Evolutionary conservation across 1,139 yeast genomes (phyloP).

Genomic region (Chernovozyma sophiae-reginae): DNA sequence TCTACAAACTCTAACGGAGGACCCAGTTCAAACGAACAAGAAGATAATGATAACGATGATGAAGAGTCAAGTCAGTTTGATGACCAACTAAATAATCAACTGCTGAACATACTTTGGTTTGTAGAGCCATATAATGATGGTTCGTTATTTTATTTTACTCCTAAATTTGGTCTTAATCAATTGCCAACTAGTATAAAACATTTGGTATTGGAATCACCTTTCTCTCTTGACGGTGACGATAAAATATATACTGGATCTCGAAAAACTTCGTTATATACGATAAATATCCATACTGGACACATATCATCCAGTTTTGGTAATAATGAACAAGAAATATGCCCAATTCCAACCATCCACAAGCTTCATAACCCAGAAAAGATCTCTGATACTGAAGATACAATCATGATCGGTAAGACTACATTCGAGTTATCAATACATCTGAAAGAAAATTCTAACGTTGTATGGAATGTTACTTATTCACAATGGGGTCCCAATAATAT

Average conservation of each 20-base stretch:
- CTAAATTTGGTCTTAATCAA: slow-evolving; percentile 69
- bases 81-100: slow-evolving; percentile 14
- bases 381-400: slow-evolving; percentile 14
- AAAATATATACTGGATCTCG: slow-evolving; percentile 86
- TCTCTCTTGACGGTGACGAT: slow-evolving; percentile 74
- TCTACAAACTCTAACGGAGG: slow-evolving; percentile 22
- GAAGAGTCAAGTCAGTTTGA: slow-evolving; percentile 14
- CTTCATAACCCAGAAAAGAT: background rate
- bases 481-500: slow-evolving; percentile 93
- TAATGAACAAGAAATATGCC: slow-evolving; percentile 26
- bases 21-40: slow-evolving; percentile 15
- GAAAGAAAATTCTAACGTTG: slow-evolving; percentile 50
- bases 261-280: slow-evolving; percentile 68
- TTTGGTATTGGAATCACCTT: slow-evolving; percentile 80
- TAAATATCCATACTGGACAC: slow-evolving; percentile 74
- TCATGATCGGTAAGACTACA: slow-evolving; percentile 50
- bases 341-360: slow-evolving; percentile 19
- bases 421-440: slow-evolving; percentile 50
- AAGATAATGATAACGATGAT: slow-evolving; percentile 9
- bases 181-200: slow-evolving; percentile 80
- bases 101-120: slow-evolving; percentile 56
- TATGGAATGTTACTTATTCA: slow-evolving; percentile 85
- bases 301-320: slow-evolving; percentile 68
- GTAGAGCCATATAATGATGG: slow-evolving; percentile 93
- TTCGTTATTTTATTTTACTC: slow-evolving; percentile 78